Evolutionary conservation across 1,284 basidiomycete genomes (phyloP).

Genomic region (Austropuccinia psidii): DNA sequence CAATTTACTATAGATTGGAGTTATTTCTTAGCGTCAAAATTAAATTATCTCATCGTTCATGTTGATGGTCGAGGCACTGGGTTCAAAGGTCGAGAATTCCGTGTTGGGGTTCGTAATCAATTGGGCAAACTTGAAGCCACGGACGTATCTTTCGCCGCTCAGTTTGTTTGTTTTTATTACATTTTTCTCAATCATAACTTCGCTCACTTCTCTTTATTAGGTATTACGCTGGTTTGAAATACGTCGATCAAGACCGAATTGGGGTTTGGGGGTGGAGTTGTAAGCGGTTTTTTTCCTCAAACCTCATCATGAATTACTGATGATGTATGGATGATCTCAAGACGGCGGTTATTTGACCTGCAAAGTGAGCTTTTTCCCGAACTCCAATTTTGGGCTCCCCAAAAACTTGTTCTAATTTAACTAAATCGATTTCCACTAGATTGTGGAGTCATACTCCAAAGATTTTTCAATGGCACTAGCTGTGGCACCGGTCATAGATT

Average conservation of each 20-base stretch:
- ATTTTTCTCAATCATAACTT: not conserved
- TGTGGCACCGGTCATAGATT: conserved; percentile 57
- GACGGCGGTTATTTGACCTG: conserved; percentile 89
- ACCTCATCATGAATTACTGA: not conserved
- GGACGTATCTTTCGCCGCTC: conserved; percentile 78
- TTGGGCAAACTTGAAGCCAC: conserved; percentile 75
- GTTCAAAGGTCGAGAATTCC: conserved; percentile 68
- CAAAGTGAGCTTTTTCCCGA: conserved; percentile 58
- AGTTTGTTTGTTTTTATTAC: conserved; percentile 42
- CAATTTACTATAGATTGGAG: conserved; percentile 71
- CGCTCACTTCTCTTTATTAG: not conserved
- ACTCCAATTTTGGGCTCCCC: no score
- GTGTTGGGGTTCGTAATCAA: conserved; percentile 74
- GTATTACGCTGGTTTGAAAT: conserved; percentile 64
- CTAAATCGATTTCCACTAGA: conserved; percentile 38
- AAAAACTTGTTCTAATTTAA: not conserved
- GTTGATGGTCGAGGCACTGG: conserved; percentile 95
- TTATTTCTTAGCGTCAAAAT: conserved; percentile 68
- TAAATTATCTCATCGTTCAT: conserved; percentile 75
- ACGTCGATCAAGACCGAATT: conserved; percentile 70
- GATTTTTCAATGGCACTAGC: conserved; percentile 81
- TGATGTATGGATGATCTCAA: conserved; percentile 54
- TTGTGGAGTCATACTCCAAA: conserved; percentile 58
- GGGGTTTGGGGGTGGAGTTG: conserved; percentile 86
- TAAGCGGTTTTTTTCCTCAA: conserved; percentile 49